Evolutionary conservation across 768 basidiomycete species (phyloP).

Genomic region (Russula ochroleuca): DNA sequence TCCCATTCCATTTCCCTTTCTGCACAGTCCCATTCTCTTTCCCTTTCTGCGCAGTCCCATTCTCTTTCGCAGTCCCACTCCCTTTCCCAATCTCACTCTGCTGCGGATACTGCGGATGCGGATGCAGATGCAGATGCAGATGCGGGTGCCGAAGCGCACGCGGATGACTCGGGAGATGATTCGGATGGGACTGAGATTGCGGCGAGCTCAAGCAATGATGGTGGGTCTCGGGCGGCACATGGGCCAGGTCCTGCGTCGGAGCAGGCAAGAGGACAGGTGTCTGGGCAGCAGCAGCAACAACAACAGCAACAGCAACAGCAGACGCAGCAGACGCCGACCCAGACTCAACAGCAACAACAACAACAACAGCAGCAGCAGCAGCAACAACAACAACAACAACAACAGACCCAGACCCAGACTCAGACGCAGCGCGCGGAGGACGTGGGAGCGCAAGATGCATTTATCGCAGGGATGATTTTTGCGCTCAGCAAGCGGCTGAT

Average conservation of each 20-base stretch:
- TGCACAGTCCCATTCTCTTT: too few species aligned
- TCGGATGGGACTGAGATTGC: conserved; percentile 59
- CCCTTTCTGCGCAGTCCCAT: too few species aligned
- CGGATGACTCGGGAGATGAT: conserved; percentile 55
- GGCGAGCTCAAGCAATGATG: conserved; percentile 32
- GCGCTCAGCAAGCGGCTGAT: conserved; percentile 65
- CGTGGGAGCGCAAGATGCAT: conserved; percentile 75
- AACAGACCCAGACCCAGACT: not conserved
- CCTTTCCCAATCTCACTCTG: too few species aligned
- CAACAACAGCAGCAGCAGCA: conserved; percentile 5
- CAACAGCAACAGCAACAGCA: not conserved
- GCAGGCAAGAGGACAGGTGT: conserved; percentile 4
- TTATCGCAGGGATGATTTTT: conserved; percentile 86
- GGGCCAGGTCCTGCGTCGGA: conserved; percentile 3
- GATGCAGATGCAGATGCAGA: too few species aligned
- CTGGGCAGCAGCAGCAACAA: conserved; percentile 3
- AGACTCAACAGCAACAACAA: not conserved
- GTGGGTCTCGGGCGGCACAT: conserved; percentile 31
- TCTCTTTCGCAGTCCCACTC: too few species aligned
- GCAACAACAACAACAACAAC: conserved; percentile 1
- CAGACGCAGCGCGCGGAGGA: conserved; percentile 52
- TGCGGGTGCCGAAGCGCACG: conserved; percentile 33
- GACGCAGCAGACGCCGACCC: not conserved
- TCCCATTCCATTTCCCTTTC: too few species aligned
- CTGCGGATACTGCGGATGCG: too few species aligned